Evolutionary conservation across 108 stramenopile species (phyloP).

Genomic region (Cyclotella cryptica): DNA sequence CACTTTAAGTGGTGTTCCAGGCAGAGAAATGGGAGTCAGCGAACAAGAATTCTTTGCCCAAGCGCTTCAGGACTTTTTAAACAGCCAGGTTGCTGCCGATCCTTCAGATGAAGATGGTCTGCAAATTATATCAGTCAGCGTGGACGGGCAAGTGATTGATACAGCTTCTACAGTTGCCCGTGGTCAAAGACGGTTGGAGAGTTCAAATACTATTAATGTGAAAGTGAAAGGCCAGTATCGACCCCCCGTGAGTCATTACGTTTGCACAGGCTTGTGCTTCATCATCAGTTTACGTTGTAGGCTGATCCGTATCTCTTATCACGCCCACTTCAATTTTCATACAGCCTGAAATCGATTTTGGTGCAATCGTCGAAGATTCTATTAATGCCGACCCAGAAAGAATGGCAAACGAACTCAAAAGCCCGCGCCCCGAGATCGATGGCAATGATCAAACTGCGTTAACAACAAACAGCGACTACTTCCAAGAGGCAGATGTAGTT

Average conservation of each 20-base stretch:
- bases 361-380: slow-evolving; percentile 39
- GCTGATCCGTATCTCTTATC: background rate
- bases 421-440: slow-evolving; percentile 12
- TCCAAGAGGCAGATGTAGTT: slow-evolving; percentile 35
- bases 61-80: slow-evolving; percentile 32
- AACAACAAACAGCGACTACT: slow-evolving; percentile 19
- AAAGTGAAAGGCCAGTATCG: slow-evolving; percentile 37
- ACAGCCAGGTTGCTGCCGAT: slow-evolving; percentile 11
- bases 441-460: background rate
- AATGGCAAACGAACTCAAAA: slow-evolving; percentile 28
- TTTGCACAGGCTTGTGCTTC: background rate
- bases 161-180: background rate
- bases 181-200: slow-evolving; percentile 25
- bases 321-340: background rate
- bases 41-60: slow-evolving; percentile 43
- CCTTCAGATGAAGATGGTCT: slow-evolving; percentile 29
- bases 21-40: slow-evolving; percentile 35
- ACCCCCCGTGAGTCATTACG: slow-evolving; percentile 23
- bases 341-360: slow-evolving; percentile 41
- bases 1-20: slow-evolving; percentile 40
- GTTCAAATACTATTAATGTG: slow-evolving; percentile 27
- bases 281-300: background rate
- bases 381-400: slow-evolving; percentile 41
- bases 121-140: slow-evolving; percentile 34
- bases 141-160: slow-evolving; percentile 38